Conservation (phyloP, 306 rosid genomes). For the Quercus berberidifolia region DNA sequence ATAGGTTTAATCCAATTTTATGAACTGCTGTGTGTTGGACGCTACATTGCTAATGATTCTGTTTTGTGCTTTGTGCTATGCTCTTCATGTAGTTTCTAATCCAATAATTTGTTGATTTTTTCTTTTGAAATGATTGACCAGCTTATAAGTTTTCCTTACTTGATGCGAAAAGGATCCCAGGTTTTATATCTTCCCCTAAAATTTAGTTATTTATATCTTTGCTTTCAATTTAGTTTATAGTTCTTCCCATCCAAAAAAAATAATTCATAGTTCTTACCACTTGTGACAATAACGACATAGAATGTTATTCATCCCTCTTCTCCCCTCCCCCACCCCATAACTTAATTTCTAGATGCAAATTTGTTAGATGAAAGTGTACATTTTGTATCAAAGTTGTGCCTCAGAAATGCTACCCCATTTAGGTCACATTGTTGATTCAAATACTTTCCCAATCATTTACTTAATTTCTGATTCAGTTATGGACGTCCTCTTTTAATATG, state of each 20-base stretch:
- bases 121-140: not conserved
- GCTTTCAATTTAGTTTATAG: not conserved
- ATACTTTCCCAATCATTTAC: no score
- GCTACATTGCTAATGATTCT: not conserved
- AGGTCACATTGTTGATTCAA: no score
- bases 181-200: not conserved
- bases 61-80: not conserved
- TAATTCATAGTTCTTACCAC: not conserved
- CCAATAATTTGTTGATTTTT: not conserved
- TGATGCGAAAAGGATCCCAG: constrained; percentile 4
- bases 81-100: not conserved
- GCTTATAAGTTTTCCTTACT: not conserved
- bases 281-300: no score
- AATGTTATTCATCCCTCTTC: no score
- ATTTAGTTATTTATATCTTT: not conserved
- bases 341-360: no score
- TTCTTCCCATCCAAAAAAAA: not conserved
- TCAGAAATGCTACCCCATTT: no score
- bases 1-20: not conserved
- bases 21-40: not conserved
- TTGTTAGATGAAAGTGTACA: no score
- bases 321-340: no score
- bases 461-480: no score
- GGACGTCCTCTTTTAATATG: no score
- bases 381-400: no score